Percentiles rank a stretch among this genome's conserved stretches.
phyloP scores from a whole-genome alignment of 495 filamentous ascomycete genomes.

The Penicillium lividum region DNA sequence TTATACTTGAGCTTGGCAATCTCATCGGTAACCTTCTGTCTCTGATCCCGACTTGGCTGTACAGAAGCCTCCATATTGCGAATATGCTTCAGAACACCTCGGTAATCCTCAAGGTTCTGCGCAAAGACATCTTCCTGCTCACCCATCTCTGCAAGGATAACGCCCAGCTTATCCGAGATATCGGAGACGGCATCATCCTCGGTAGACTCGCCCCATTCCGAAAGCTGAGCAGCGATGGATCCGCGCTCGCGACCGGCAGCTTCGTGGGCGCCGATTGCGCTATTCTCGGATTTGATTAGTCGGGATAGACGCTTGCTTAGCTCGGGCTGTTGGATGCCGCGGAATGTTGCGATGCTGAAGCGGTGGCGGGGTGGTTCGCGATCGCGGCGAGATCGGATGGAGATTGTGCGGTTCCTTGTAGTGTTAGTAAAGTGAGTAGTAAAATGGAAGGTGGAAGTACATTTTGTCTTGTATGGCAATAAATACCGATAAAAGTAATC shows the following conservation, averaged over 20 bases:
- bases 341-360: conserved; percentile 81
- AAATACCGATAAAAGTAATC: not conserved
- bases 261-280: conserved; percentile 79
- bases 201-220: conserved; percentile 92
- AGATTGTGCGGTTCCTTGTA: conserved; percentile 60
- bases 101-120: conserved; percentile 79
- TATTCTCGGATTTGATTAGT: conserved; percentile 89
- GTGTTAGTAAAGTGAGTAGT: not conserved
- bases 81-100: conserved; percentile 80
- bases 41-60: conserved; percentile 85
- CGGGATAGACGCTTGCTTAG: conserved; percentile 81
- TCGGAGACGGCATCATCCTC: conserved; percentile 83
- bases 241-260: conserved; percentile 77
- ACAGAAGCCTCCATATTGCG: conserved; percentile 89
- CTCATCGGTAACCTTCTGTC: conserved; percentile 83
- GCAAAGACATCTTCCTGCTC: conserved; percentile 90
- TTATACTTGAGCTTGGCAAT: conserved; percentile 86
- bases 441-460: not conserved
- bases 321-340: conserved; percentile 78
- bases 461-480: not conserved
- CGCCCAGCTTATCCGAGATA: conserved; percentile 90
- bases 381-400: conserved; percentile 57
- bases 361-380: conserved; percentile 45
- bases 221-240: conserved; percentile 84
- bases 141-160: conserved; percentile 85